Base-by-base conservation (phyloP, 1,139 yeast species). In the Lodderomyces orthopsilosis region DNA sequence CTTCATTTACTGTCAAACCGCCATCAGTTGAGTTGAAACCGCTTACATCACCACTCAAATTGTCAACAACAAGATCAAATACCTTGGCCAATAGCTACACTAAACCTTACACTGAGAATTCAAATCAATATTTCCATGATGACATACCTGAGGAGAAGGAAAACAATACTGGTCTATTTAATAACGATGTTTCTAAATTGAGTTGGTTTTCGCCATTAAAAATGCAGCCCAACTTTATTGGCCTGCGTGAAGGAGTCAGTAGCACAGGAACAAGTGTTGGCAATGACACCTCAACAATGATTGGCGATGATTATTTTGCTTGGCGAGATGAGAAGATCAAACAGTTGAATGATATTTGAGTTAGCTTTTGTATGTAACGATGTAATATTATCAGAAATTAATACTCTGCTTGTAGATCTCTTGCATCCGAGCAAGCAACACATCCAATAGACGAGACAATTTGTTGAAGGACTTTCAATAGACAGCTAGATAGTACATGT, bases 281-380 rank as follows among this genome's bases (percentile, higher is more conserved):
- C 14, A 52, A 63, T 39, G 71, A 70, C 38, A 67, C 68, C 39
- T 68, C 76, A 1, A 66, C 74, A 1, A 57, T 71, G 27, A 57
- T 67, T 18, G 74, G 74, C 5, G 75, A 70, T 36, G 77, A 71
- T 37, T 72, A 70, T 49, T 63, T 64, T 42, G 53, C 53, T 12
- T 73, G 78, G 78, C 57, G 75, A 45, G 63, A 63, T 23, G 75
- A 70, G 46, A 59, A 61, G 46, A 66, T 72, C 30, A 61, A 59
- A 44, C 70, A 64, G 53, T 54, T 69, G 23, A 68, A 63, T 38
- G 44, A 41, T 9, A 15, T 36, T 10, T 38, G 22, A 35, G 35
- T 35, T 21, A 39, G 40, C 24, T 27, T 27, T 27, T 13, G 32
- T 27, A 27, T 27, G 6, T 21, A 21, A 21, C 23, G 8, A 21